Evolutionary conservation across 257 asterid genomes (phyloP), one percentile per base, ranked within the genome.

Genomic region (Ballota nigra): DNA sequence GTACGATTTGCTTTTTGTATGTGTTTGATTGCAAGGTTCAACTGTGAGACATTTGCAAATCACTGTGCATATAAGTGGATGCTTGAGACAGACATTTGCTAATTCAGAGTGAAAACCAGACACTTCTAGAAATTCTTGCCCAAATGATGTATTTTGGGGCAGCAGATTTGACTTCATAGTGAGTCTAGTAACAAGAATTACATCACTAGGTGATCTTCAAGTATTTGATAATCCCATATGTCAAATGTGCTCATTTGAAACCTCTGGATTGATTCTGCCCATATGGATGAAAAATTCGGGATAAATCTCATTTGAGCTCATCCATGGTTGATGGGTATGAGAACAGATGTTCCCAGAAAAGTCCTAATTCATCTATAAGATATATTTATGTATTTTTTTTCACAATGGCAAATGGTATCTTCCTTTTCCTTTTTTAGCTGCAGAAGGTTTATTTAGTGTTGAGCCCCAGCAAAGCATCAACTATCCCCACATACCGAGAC

Each of bases 111-210:
- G 72, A 67, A 51, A 19, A 18, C 31, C 36, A 31, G 22, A 31
- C 19, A 29, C n/a, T 4, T 68, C 51, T 29, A 22, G 5, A 53
- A 2, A 22, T 53, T 73, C 23, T 66, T 41, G 3, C 57, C 19
- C 36, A 56, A 18, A 15, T 74, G 13, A 22, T 41, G 20, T 58
- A 2, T 19, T 67, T 75, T 59, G 28, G 53, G 16, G 49, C 49
- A 41, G 22, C 24, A 68, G 52, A 40, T 26, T 68, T n/a, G 49
- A 23, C 47, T 58, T 59, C 12, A 26, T 16, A 6, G 4, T 51
- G 24, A 51, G 57, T 51, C 57, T 60, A 19, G 57, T 75, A 58
- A 47, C 22, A 66, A 45, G 43, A 28, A 36, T 73, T 64, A 18
- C 40, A 38, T 49, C 28, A 34, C 22, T 40, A 40, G 19, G 29